Conservation (phyloP, 2,329 filamentous ascomycete genomes). For the Xylaria sp. region DNA sequence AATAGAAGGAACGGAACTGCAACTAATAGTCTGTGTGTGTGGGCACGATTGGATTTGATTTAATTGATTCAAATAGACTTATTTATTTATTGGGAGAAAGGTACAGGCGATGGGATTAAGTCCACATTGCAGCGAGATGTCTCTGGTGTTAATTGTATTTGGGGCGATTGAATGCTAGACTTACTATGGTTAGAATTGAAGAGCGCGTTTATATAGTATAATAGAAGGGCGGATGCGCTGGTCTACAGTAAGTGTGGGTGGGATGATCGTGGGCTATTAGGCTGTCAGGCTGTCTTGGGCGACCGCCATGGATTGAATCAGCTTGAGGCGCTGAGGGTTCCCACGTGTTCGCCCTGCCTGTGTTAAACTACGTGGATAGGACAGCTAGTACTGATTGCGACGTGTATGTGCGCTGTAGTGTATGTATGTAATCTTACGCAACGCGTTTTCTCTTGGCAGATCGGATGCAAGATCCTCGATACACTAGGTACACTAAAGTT, state of each 20-base stretch:
- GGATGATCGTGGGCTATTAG: background rate
- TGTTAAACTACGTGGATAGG: background rate
- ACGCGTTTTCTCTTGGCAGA: constrained; percentile 6
- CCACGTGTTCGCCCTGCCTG: constrained; percentile 5
- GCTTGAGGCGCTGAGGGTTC: background rate
- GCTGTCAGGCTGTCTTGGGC: background rate
- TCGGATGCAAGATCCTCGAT: constrained; percentile 6
- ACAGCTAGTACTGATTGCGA: background rate
- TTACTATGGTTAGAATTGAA: too few species aligned
- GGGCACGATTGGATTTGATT: background rate
- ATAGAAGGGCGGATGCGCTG: too few species aligned
- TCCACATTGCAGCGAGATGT: background rate
- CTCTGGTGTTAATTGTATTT: too few species aligned
- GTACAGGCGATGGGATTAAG: background rate
- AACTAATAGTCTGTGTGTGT: too few species aligned
- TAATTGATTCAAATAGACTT: too few species aligned
- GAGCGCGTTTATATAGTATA: too few species aligned
- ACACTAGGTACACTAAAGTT: too few species aligned
- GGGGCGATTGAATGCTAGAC: too few species aligned
- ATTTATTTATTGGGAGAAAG: background rate
- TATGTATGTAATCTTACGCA: background rate
- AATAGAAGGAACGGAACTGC: too few species aligned
- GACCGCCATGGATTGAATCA: background rate
- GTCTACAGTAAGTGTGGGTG: background rate
- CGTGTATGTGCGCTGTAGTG: background rate